Percentiles rank a stretch among this genome's conserved stretches.
Conservation (phyloP, 2,329 filamentous ascomycete genomes). For the Cytospora mali region DNA sequence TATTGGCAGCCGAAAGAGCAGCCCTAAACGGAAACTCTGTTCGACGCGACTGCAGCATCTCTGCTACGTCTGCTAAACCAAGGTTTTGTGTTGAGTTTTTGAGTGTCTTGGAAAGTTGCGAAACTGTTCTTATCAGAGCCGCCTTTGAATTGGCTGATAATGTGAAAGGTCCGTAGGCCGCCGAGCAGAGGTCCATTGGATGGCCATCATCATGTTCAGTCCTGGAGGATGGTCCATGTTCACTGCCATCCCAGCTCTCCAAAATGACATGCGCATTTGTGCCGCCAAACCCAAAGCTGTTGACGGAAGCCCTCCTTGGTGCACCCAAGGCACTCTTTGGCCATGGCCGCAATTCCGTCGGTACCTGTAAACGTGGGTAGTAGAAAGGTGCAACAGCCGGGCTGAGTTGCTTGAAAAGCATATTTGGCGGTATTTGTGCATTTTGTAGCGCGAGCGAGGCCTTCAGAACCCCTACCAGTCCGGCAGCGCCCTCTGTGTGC, state of each 20-base stretch:
- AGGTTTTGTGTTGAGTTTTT: background rate
- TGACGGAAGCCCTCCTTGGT: constrained; percentile 37
- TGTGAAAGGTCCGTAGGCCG: constrained; percentile 35
- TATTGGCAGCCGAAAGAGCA: background rate
- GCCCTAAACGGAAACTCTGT: background rate
- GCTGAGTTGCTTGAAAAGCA: constrained; percentile 39
- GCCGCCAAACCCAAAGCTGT: constrained; percentile 40
- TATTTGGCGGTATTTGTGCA: constrained; percentile 39
- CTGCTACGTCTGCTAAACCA: background rate
- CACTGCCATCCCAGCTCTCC: constrained; percentile 29
- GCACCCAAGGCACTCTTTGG: constrained; percentile 28
- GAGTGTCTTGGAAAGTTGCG: background rate
- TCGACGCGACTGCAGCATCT: background rate
- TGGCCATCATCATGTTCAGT: too few relatives aligned
- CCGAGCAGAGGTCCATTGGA: too few relatives aligned
- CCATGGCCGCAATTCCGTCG: constrained; percentile 30
- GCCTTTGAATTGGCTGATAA: constrained; percentile 36
- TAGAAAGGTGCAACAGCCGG: constrained; percentile 37
- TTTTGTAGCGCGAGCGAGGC: constrained; percentile 41
- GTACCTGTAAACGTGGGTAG: constrained; percentile 29
- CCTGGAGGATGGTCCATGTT: too few relatives aligned
- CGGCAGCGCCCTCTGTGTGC: constrained; percentile 53
- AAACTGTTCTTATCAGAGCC: background rate
- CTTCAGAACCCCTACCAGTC: constrained; percentile 49
- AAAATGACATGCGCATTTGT: too few relatives aligned